A percentile compares a stretch with the other conserved stretches of the same genome.
Evolutionary conservation across 768 basidiomycete genomes (phyloP).

Genomic region (Zangia roseola): DNA sequence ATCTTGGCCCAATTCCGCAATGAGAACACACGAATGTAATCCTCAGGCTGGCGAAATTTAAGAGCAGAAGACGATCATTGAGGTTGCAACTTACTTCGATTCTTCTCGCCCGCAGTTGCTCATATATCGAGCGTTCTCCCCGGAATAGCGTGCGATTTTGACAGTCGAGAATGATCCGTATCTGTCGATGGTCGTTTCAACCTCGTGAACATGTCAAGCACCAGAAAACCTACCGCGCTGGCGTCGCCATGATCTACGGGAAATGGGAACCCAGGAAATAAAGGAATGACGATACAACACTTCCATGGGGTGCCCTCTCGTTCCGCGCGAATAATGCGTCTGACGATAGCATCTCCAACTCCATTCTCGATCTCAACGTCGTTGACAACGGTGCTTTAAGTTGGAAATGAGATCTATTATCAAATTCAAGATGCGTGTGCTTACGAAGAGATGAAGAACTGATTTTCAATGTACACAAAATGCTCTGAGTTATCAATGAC

Average conservation of each 20-base stretch:
- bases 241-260: constrained; percentile 93
- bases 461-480: constrained; percentile 98
- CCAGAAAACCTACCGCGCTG: constrained; percentile 62
- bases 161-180: constrained; percentile 93
- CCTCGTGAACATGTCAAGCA: neutral
- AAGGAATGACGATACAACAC: constrained; percentile 89
- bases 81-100: constrained; percentile 62
- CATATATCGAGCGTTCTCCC: constrained; percentile 91
- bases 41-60: constrained; percentile 65
- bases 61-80: neutral
- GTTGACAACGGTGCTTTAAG: constrained; percentile 74
- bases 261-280: constrained; percentile 91
- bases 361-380: constrained; percentile 88
- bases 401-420: neutral
- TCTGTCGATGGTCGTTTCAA: constrained; percentile 39
- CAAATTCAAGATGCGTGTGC: constrained; percentile 22
- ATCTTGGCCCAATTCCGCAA: constrained; percentile 93
- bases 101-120: constrained; percentile 76
- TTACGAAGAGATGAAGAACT: constrained; percentile 89
- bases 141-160: constrained; percentile 88
- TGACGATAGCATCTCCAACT: constrained; percentile 92
- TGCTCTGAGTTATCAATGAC: constrained; percentile 93
- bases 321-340: constrained; percentile 87
- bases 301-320: constrained; percentile 81
- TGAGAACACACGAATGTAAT: constrained; percentile 89